Percentiles rank a stretch among this genome's conserved stretches.
Conservation (phyloP, 1,139 yeast genomes). For the Saccharomyces hybrid region DNA sequence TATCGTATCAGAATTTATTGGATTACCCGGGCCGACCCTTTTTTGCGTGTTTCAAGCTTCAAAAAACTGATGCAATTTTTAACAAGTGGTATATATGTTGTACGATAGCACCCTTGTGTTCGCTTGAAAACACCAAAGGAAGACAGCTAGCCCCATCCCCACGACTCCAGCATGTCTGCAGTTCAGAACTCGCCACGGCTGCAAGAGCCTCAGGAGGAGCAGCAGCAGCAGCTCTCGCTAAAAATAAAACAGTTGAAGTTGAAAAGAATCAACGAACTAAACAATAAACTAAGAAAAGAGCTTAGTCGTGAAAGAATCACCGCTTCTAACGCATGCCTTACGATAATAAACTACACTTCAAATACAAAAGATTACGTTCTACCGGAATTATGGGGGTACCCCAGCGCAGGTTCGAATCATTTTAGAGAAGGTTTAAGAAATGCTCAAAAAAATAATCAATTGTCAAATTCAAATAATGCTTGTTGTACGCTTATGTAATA, state of each 20-base stretch:
- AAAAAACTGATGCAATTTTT: not conserved
- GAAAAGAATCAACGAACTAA: constrained; percentile 56
- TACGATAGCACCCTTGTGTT: not conserved
- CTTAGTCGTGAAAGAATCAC: constrained; percentile 53
- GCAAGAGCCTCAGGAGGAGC: not conserved
- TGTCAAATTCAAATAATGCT: constrained; percentile 1
- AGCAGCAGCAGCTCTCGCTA: constrained; percentile 19
- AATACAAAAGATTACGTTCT: constrained; percentile 46
- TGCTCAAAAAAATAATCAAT: not conserved
- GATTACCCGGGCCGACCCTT: too few relatives aligned
- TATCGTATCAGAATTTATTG: too few relatives aligned
- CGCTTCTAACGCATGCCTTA: constrained; percentile 59
- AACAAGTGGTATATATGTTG: not conserved
- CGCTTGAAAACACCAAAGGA: too few relatives aligned
- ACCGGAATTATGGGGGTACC: constrained; percentile 45
- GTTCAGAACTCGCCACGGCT: not conserved
- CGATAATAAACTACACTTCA: constrained; percentile 38
- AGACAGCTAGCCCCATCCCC: too few relatives aligned
- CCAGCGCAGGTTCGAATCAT: constrained; percentile 42
- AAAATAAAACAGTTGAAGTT: constrained; percentile 42
- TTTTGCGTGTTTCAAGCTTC: not conserved
- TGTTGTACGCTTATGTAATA: constrained; percentile 10
- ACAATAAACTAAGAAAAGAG: constrained; percentile 46
- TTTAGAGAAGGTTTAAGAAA: constrained; percentile 26
- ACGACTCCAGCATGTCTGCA: not conserved